Percentiles rank a stretch among this genome's conserved stretches.
phyloP scores from a whole-genome alignment of 805 yeast genomes.

The Ogataea naganishii region DNA sequence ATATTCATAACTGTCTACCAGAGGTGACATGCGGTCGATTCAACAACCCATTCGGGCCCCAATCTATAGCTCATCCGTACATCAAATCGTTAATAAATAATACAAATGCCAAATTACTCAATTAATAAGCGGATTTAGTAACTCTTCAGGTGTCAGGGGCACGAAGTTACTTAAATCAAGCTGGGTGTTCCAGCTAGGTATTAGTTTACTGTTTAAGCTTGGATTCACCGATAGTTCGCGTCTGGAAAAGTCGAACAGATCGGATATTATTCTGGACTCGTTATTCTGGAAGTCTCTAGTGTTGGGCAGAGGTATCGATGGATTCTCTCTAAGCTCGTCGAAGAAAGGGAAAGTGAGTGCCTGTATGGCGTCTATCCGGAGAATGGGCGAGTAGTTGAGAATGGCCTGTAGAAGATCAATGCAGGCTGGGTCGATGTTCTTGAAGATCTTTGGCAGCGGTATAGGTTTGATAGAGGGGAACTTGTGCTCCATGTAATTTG shows the following conservation, averaged over 20 bases:
- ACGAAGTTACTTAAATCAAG: slow-evolving; percentile 27
- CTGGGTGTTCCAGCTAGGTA: slow-evolving; percentile 31
- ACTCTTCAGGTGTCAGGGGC: slow-evolving; percentile 30
- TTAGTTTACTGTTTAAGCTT: slow-evolving; percentile 26
- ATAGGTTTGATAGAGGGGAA: slow-evolving; percentile 82
- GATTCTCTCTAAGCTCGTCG: slow-evolving; percentile 35
- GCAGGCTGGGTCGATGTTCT: slow-evolving; percentile 43
- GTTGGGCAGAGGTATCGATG: slow-evolving; percentile 17
- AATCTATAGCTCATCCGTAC: no score
- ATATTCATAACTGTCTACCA: no score
- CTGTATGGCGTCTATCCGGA: slow-evolving; percentile 51
- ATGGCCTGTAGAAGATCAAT: slow-evolving; percentile 47
- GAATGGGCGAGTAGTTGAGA: slow-evolving; percentile 60
- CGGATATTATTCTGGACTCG: slow-evolving; percentile 28
- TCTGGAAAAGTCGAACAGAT: slow-evolving; percentile 41
- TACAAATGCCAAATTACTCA: slow-evolving; percentile 4
- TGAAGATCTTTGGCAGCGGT: slow-evolving; percentile 60
- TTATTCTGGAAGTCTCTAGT: slow-evolving; percentile 35
- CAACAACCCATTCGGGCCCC: no score
- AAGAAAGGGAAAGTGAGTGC: slow-evolving; percentile 47
- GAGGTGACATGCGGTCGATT: no score
- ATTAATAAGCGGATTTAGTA: slow-evolving; percentile 19
- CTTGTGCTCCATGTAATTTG: slow-evolving; percentile 94
- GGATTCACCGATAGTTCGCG: slow-evolving; percentile 43
- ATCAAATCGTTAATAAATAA: no score